phyloP scores from a whole-genome alignment of 192 early-diverging fungal genomes.

The Entomortierella parvispora region DNA sequence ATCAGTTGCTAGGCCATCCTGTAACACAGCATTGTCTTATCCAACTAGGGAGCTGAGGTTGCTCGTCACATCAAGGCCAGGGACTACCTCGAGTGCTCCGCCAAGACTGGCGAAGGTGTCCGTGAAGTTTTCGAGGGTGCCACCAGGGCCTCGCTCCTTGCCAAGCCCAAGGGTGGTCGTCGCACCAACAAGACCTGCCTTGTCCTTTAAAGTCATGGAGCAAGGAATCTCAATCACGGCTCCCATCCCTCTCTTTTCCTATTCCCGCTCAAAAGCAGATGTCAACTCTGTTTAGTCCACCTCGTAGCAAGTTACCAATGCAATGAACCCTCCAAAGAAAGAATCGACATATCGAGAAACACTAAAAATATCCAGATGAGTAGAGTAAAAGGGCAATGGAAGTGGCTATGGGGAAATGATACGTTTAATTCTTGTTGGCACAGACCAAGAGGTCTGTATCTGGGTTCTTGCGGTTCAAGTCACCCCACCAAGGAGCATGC shows the following conservation, averaged over 20 bases:
- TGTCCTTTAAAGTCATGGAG: conserved; percentile 20
- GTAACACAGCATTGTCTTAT: not conserved
- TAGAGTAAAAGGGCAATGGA: no score
- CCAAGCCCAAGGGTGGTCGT: conserved; percentile 33
- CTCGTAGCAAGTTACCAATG: no score
- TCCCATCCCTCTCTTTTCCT: not conserved
- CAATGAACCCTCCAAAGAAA: no score
- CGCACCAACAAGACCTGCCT: conserved; percentile 28
- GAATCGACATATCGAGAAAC: no score
- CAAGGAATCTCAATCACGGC: not conserved
- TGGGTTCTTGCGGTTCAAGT: conserved; percentile 27
- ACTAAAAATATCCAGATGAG: no score
- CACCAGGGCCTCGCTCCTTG: conserved; percentile 82
- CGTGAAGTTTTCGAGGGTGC: conserved; percentile 88
- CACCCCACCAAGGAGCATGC: conserved; percentile 52
- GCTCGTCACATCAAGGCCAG: conserved; percentile 88
- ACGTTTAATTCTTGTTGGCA: conserved; percentile 22
- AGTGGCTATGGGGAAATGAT: no score
- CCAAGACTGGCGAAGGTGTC: conserved; percentile 83
- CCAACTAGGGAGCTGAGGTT: conserved; percentile 71
- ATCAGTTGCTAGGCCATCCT: not conserved
- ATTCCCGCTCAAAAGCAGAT: not conserved
- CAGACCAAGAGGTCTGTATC: conserved; percentile 35
- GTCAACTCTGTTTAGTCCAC: no score
- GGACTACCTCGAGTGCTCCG: conserved; percentile 93